A percentile compares a stretch with the other conserved stretches of the same genome.
Evolutionary conservation across 352 stramenopile genomes (phyloP).

Genomic region (Pythium utonaiense): DNA sequence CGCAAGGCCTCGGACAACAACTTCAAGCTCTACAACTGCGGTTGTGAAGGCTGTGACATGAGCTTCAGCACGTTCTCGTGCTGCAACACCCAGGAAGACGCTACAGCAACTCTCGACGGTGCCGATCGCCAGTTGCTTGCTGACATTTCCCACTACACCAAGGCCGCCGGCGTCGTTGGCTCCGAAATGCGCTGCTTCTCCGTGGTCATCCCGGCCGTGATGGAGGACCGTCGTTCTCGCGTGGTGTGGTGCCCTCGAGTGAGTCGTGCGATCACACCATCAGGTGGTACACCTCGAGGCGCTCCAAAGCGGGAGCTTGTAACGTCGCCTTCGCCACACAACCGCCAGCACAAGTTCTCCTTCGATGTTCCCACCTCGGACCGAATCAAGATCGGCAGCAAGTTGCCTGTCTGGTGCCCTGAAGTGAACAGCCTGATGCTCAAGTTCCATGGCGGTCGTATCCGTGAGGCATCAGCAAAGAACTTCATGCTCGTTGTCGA

Average conservation of each 20-base stretch:
- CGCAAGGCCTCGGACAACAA: slow-evolving; percentile 72
- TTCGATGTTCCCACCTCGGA: slow-evolving; percentile 70
- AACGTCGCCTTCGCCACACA: slow-evolving; percentile 72
- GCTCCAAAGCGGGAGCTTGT: slow-evolving; percentile 45
- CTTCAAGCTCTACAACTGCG: slow-evolving; percentile 86
- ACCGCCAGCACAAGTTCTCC: slow-evolving; percentile 67
- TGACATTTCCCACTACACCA: slow-evolving; percentile 83
- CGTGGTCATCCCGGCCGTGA: slow-evolving; percentile 76
- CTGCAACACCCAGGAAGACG: slow-evolving; percentile 64
- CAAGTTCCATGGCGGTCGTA: slow-evolving; percentile 85
- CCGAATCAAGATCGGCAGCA: slow-evolving; percentile 79
- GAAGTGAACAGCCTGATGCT: slow-evolving; percentile 87
- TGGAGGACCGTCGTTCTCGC: slow-evolving; percentile 72
- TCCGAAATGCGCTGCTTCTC: slow-evolving; percentile 83
- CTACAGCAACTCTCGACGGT: slow-evolving; percentile 32
- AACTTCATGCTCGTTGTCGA: slow-evolving; percentile 89
- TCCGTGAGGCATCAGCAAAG: slow-evolving; percentile 85
- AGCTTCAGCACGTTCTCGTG: slow-evolving; percentile 84
- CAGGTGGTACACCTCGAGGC: slow-evolving; percentile 58
- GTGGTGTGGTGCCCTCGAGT: slow-evolving; percentile 82
- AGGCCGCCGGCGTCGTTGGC: slow-evolving; percentile 64
- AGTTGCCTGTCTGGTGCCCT: slow-evolving; percentile 82
- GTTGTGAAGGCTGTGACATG: slow-evolving; percentile 84
- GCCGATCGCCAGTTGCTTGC: slow-evolving; percentile 80
- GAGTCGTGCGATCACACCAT: slow-evolving; percentile 57